A percentile compares a stretch with the other conserved stretches of the same genome.
phyloP scores from a whole-genome alignment of 2,329 filamentous ascomycete genomes.

The Verruconis gallopava region DNA sequence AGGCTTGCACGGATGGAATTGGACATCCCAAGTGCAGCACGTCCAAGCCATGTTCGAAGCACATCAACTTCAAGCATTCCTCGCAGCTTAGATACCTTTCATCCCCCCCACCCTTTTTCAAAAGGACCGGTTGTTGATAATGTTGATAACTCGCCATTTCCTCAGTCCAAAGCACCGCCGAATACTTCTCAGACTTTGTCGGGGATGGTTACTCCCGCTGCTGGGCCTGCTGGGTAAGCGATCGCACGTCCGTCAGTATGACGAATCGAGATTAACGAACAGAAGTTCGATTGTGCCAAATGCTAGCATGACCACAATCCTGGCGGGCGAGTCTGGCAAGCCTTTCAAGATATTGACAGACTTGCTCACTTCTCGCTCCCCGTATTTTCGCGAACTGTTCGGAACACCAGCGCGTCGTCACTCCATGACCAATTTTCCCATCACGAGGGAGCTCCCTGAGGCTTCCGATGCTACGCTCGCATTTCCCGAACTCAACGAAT shows the following conservation, averaged over 20 bases:
- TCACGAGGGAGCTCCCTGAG: constrained; percentile 7
- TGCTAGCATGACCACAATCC: neutral
- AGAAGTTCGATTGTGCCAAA: neutral
- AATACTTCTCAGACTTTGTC: neutral
- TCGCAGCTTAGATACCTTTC: neutral
- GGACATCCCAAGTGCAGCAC: neutral
- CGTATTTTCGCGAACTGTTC: constrained; percentile 16
- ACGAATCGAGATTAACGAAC: too few relatives aligned
- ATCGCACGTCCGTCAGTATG: too few relatives aligned
- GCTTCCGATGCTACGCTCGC: constrained; percentile 9
- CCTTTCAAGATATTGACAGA: constrained; percentile 16
- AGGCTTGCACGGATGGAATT: too few relatives aligned
- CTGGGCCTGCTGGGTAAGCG: neutral
- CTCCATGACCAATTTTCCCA: neutral
- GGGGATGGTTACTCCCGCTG: neutral
- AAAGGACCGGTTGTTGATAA: too few relatives aligned
- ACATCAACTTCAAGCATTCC: neutral
- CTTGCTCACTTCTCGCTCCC: constrained; percentile 15
- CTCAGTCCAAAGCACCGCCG: neutral
- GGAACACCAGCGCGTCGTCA: neutral
- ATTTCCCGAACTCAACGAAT: constrained; percentile 19
- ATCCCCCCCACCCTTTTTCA: too few relatives aligned
- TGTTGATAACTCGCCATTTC: neutral
- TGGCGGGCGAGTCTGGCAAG: constrained; percentile 17
- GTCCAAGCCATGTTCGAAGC: neutral